Evolutionary conservation across 371 early-diverging fungal genomes (phyloP), one percentile per base, ranked within the genome.

Genomic region (Syncephalastrum contaminatum): DNA sequence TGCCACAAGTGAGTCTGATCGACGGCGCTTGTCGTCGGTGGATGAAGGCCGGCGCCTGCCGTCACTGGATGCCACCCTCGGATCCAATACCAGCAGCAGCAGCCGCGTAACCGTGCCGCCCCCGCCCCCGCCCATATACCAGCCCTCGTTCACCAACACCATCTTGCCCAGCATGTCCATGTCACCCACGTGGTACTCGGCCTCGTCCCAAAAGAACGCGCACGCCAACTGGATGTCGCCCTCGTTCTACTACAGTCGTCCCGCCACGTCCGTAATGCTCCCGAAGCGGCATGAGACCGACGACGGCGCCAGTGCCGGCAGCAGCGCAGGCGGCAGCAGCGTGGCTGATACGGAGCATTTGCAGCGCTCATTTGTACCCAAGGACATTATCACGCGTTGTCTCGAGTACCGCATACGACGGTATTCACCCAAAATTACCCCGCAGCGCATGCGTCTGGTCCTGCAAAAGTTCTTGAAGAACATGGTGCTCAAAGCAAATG

Each of bases 171-270:
- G 72, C 41, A 71, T 67, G 52, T 61, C 65, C 27, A 77, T 77
- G 77, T 77, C 77, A 1, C 77, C 77, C 10, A 71, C 77, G 7
- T 77, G 77, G 77, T 77, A 77, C 44, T 71, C 77, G 46, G 72
- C 77, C 10, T 77, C 77, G 1, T 63, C 69, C 25, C 73, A 73
- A 63, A 77, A 77, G 45, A 77, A 72, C 47, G 65, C 69, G 2
- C 67, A 71, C 56, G 67, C 73, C 27, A 65, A 69, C 43, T 77
- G 77, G 77, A 77, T 77, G 77, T 77, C 77, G 2, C 77, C 77
- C 15, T 73, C 73, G 8, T 77, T 77, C 42, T 77, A 73, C 44
- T 77, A 77, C 36, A 73, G 73, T 51, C 65, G 77, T 21, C 73
- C 73, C 15, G 77, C 69, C 10, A 72, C 72, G 0, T 70, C 77